Conservation (phyloP, 1,284 basidiomycete genomes). For the Marasmius fiardii region DNA sequence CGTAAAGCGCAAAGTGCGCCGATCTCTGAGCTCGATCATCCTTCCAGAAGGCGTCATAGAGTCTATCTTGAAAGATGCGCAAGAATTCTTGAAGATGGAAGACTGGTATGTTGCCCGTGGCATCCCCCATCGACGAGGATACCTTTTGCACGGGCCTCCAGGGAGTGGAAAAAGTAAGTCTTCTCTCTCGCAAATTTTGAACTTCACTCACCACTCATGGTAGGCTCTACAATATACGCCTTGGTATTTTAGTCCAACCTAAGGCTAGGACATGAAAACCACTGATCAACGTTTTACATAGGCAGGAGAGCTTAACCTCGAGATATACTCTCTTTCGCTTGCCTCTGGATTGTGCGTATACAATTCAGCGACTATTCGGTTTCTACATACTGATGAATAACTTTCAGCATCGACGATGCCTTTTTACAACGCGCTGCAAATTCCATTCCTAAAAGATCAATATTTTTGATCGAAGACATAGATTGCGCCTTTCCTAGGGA, state of each 20-base stretch:
- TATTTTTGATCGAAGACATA: conserved; percentile 53
- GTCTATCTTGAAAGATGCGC: conserved; percentile 42
- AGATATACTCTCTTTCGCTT: conserved; percentile 56
- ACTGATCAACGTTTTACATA: neutral
- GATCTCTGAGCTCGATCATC: conserved; percentile 49
- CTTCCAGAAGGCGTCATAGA: conserved; percentile 44
- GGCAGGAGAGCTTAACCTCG: conserved; percentile 56
- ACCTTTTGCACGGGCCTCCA: conserved; percentile 51
- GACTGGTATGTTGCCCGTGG: conserved; percentile 52
- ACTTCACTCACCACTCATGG: conserved; percentile 8
- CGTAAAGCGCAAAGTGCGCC: conserved; percentile 42
- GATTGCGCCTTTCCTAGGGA: conserved; percentile 52
- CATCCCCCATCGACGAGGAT: conserved; percentile 53
- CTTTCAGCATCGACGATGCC: conserved; percentile 43
- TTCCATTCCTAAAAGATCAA: conserved; percentile 44
- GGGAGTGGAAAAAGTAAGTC: conserved; percentile 51
- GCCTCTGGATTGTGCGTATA: conserved; percentile 41
- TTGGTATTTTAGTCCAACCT: conserved; percentile 27
- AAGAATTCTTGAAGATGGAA: conserved; percentile 48
- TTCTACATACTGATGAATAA: neutral
- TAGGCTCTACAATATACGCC: conserved; percentile 58
- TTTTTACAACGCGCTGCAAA: conserved; percentile 41
- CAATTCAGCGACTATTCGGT: neutral
- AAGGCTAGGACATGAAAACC: neutral
- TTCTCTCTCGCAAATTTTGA: neutral